Evolutionary conservation across 805 yeast species (phyloP).

Genomic region (Lipomyces starkeyi): DNA sequence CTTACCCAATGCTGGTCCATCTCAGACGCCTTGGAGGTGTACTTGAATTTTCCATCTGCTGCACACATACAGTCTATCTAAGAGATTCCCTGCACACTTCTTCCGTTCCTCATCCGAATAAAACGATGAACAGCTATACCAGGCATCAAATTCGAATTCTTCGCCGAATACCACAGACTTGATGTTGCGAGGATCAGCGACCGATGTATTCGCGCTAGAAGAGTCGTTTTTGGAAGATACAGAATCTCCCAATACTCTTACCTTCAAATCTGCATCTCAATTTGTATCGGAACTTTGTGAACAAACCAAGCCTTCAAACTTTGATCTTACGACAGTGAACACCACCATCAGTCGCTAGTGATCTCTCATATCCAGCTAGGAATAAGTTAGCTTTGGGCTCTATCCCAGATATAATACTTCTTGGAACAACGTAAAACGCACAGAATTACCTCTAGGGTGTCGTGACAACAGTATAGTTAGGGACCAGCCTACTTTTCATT

Average conservation of each 20-base stretch:
- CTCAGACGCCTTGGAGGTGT: conserved; percentile 57
- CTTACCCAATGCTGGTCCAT: conserved; percentile 56
- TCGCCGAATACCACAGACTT: conserved; percentile 69
- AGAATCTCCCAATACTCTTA: background rate
- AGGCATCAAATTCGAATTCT: conserved; percentile 66
- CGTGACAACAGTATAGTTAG: too few relatives aligned
- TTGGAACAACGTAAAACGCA: too few relatives aligned
- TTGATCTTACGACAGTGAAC: too few relatives aligned
- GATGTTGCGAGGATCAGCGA: conserved; percentile 54
- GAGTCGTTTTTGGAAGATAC: conserved; percentile 1
- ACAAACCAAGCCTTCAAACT: background rate
- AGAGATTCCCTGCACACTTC: conserved; percentile 40
- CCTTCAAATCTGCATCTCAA: background rate
- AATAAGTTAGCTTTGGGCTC: too few relatives aligned
- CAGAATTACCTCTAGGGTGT: too few relatives aligned
- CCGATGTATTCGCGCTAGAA: background rate
- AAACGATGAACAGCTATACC: conserved; percentile 89
- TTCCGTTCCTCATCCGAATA: conserved; percentile 51
- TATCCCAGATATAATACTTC: too few relatives aligned
- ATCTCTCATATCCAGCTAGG: too few relatives aligned
- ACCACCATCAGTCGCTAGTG: too few relatives aligned
- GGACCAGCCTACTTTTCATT: too few relatives aligned
- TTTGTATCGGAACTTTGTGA: background rate
- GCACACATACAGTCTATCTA: conserved; percentile 65
- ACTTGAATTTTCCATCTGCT: conserved; percentile 85